A percentile compares a stretch with the other conserved stretches of the same genome.
These are phyloP conservation scores for Phlegmacium glaucopus DNA, from an alignment of 768 basidiomycete genomes.

Conservation along the genomic window DNA sequence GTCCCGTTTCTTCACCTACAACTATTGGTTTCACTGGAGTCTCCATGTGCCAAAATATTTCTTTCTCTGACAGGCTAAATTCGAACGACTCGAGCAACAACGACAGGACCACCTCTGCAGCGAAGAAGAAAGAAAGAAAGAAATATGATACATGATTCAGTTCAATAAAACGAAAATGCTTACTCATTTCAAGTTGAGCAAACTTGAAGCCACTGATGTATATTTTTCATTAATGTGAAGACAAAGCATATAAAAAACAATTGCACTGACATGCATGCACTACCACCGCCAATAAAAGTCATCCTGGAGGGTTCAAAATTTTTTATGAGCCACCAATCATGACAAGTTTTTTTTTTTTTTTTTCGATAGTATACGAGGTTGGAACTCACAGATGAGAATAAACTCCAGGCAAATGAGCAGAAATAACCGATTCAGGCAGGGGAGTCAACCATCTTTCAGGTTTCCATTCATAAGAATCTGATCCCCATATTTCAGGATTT, in stretches of 20 bases:
- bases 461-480: conserved; percentile 43
- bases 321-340: background rate
- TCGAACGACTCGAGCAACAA: conserved; percentile 20
- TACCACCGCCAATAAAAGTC: conserved; percentile 41
- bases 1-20: background rate
- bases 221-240: background rate
- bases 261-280: conserved; percentile 38
- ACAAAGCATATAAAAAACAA: background rate
- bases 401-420: conserved; percentile 38
- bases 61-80: conserved; percentile 17
- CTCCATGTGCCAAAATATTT: conserved; percentile 24
- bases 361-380: no score
- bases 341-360: background rate
- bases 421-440: conserved; percentile 19
- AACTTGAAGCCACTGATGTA: conserved; percentile 15
- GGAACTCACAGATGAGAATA: conserved; percentile 35
- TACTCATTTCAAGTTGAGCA: conserved; percentile 22
- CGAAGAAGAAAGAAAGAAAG: no score
- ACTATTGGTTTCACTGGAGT: conserved; percentile 15
- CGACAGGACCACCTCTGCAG: conserved; percentile 19
- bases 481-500: conserved; percentile 41
- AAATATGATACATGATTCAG: no score
- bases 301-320: conserved; percentile 28
- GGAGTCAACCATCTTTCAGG: conserved; percentile 44
- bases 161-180: no score